phyloP scores from a whole-genome alignment of 1,284 basidiomycete genomes.

The Ustilago hordei region DNA sequence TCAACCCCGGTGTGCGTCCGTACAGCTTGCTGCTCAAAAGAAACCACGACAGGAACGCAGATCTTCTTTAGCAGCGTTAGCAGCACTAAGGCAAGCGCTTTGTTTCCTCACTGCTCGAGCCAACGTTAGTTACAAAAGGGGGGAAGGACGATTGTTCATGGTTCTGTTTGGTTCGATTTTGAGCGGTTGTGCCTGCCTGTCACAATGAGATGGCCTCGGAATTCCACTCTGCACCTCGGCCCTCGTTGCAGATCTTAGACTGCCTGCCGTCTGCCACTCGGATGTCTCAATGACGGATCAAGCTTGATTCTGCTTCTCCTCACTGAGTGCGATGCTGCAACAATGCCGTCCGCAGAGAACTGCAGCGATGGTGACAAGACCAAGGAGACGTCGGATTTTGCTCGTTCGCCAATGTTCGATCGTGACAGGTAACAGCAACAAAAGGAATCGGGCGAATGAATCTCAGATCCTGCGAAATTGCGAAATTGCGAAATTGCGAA shows the following conservation, averaged over 20 bases:
- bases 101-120: background rate
- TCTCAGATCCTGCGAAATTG: background rate
- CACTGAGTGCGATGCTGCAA: too few relatives aligned
- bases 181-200: background rate
- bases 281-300: background rate
- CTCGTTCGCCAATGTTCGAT: too few relatives aligned
- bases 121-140: too few relatives aligned
- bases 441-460: background rate
- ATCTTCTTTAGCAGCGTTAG: too few relatives aligned
- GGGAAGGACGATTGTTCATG: background rate
- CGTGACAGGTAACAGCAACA: too few relatives aligned
- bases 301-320: too few relatives aligned
- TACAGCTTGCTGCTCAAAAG: background rate
- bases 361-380: too few relatives aligned
- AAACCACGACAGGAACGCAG: background rate
- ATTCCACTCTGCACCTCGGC: constrained; percentile 14
- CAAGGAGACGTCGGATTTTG: too few relatives aligned
- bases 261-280: background rate
- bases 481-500: too few relatives aligned
- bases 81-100: too few relatives aligned
- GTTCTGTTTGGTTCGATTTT: too few relatives aligned
- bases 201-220: background rate
- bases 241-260: background rate
- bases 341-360: too few relatives aligned
- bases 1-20: background rate